A percentile compares a stretch with the other conserved stretches of the same genome.
Evolutionary conservation across 345 rosid genomes (phyloP).

Genomic region (Eucalyptus albens): DNA sequence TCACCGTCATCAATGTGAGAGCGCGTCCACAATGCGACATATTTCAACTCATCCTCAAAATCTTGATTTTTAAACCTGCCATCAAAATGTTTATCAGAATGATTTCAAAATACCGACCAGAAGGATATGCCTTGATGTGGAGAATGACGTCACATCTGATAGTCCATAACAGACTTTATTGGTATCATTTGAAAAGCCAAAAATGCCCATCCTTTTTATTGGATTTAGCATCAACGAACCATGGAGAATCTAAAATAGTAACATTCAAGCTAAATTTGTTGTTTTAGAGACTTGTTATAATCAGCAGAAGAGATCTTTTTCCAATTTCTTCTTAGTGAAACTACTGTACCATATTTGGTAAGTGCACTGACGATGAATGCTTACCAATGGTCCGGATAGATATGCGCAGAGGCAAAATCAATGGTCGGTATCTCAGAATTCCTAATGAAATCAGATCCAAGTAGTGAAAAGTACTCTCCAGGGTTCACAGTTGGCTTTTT

Average conservation of each 20-base stretch:
- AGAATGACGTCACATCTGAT: background rate
- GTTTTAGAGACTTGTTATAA: background rate
- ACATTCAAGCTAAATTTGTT: background rate
- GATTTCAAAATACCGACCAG: background rate
- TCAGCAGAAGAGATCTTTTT: background rate
- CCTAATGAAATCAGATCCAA: slow-evolving; percentile 88
- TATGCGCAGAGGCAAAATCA: slow-evolving; percentile 90
- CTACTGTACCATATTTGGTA: background rate
- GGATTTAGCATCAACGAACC: background rate
- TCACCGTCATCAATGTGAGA: slow-evolving; percentile 95
- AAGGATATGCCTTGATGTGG: background rate
- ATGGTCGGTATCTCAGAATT: slow-evolving; percentile 43
- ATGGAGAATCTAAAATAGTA: background rate
- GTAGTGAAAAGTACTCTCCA: slow-evolving; percentile 60
- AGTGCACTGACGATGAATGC: background rate
- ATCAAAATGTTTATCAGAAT: background rate
- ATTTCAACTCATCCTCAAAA: slow-evolving; percentile 66
- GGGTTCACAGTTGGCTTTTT: slow-evolving; percentile 74
- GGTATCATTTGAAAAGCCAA: background rate
- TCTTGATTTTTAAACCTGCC: slow-evolving; percentile 51
- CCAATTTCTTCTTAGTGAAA: background rate
- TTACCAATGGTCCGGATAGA: slow-evolving; percentile 96
- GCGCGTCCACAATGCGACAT: slow-evolving; percentile 60
- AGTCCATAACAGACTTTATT: background rate
- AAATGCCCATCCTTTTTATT: background rate